These are phyloP conservation scores for Rhizopogon salebrosus DNA, from an alignment of 768 basidiomycete species.

Conservation along the genomic window DNA sequence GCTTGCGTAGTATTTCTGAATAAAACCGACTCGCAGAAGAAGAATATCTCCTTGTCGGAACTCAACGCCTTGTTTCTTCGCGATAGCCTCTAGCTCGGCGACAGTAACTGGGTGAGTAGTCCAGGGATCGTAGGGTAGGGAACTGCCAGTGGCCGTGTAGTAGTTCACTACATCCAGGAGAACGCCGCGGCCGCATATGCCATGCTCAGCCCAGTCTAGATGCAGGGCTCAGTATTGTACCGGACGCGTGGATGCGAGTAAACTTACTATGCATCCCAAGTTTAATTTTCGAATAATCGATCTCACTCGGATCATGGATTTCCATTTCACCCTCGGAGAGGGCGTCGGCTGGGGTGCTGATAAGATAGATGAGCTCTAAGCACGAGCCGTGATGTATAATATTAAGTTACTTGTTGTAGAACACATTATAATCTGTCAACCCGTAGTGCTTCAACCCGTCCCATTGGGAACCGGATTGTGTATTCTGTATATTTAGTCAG, in stretches of 20 bases:
- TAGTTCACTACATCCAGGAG: slow-evolving; percentile 58
- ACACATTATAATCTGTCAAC: slow-evolving; percentile 44
- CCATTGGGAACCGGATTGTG: slow-evolving; percentile 70
- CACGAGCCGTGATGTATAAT: background rate
- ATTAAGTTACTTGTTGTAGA: slow-evolving; percentile 53
- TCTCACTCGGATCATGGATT: slow-evolving; percentile 43
- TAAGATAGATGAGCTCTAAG: background rate
- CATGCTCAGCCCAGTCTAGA: slow-evolving; percentile 65
- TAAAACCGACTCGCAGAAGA: slow-evolving; percentile 58
- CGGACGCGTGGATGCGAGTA: background rate
- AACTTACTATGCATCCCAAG: slow-evolving; percentile 68
- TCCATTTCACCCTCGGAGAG: slow-evolving; percentile 42
- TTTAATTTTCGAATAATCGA: slow-evolving; percentile 42
- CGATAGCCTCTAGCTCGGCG: slow-evolving; percentile 54
- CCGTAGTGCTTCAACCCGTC: slow-evolving; percentile 62
- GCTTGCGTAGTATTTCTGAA: slow-evolving; percentile 44
- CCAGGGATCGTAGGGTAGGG: slow-evolving; percentile 64
- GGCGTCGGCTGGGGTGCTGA: slow-evolving; percentile 37
- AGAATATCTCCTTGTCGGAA: slow-evolving; percentile 60
- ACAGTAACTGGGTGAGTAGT: slow-evolving; percentile 46
- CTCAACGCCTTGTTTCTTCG: slow-evolving; percentile 49
- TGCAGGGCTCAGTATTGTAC: background rate
- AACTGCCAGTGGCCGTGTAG: slow-evolving; percentile 33
- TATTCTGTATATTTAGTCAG: slow-evolving; percentile 41
- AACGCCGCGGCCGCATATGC: slow-evolving; percentile 65